Evolutionary conservation across 768 basidiomycete species (phyloP).

Genomic region (Lentinula raphanica): DNA sequence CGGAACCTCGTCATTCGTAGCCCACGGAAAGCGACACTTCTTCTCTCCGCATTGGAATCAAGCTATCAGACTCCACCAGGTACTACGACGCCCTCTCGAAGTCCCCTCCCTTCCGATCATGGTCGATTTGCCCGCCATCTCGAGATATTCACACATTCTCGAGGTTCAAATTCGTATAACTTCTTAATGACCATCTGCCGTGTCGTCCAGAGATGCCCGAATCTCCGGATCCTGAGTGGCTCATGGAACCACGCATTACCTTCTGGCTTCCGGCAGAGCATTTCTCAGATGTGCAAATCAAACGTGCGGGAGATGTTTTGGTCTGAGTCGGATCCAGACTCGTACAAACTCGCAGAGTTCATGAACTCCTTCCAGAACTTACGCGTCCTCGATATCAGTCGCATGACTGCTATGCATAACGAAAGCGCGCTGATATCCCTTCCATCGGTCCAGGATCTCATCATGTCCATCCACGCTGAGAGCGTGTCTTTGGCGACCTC

Average conservation of each 20-base stretch:
- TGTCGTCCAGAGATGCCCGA: constrained; percentile 41
- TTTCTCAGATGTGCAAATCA: constrained; percentile 34
- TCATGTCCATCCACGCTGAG: constrained; percentile 33
- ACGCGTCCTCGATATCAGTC: constrained; percentile 41
- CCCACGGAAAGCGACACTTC: constrained; percentile 31
- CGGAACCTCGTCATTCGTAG: constrained; percentile 42
- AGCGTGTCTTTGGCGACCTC: constrained; percentile 33
- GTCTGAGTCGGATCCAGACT: constrained; percentile 21
- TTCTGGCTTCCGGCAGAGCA: constrained; percentile 34
- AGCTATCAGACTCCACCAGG: constrained; percentile 32
- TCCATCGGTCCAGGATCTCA: constrained; percentile 37
- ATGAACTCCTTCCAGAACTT: constrained; percentile 36
- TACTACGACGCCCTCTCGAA: constrained; percentile 7
- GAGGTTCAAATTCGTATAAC: constrained; percentile 29
- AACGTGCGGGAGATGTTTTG: constrained; percentile 41
- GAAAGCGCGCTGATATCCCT: constrained; percentile 21
- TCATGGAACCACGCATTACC: constrained; percentile 42
- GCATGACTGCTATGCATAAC: constrained; percentile 19
- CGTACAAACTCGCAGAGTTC: constrained; percentile 20
- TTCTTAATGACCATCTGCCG: constrained; percentile 39
- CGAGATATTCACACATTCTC: constrained; percentile 41
- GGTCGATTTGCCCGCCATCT: constrained; percentile 20
- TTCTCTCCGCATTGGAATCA: neutral
- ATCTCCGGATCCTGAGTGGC: constrained; percentile 40
- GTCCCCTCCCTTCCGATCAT: neutral